Base-by-base conservation (phyloP, 768 basidiomycete species). In the Lactarius hengduanensis region DNA sequence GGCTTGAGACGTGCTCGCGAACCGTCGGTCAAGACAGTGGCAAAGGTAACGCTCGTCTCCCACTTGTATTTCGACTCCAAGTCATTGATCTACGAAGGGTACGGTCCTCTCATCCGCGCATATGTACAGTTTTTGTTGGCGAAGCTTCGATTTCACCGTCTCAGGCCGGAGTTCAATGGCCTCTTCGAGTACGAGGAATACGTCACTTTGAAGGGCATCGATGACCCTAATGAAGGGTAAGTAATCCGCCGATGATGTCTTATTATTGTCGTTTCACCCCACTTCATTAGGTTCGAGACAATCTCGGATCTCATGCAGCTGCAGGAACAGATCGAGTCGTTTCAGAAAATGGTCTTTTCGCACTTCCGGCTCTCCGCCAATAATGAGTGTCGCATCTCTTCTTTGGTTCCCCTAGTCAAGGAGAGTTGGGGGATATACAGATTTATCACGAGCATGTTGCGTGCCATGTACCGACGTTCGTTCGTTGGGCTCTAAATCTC, bases 151-250 rank as follows among this genome's bases (percentile, higher is more conserved):
- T 98, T 98, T 77, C 97, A 98, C 77, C 90, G 94, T 32, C 82
- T 96, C 50, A 88, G 97, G 72, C 92, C 94, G 2, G 97, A 98
- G 76, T 99, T 99, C 80, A 98, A 98, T 77, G 97, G 97, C 30
- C 79, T 99, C 7, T 99, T 99, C 74, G 97, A 99, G 77, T 99
- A 99, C 72, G 96, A 98, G 74, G 97, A 99, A 77, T 99, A 99
- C 75, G 87, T 99, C 70, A 94, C 93, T 28, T 80, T 99, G 73
- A 96, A 97, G 77, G 94, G 94, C 28, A 97, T 98, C 68, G 94
- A 98, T 74, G 95, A 99, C 80, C 97, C 97, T 10, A 98, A 98
- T 75, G 96, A 99, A 81, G 97, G 97, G 96, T 97, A 76, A 69
- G 89, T 76, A 7, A 60, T 8, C 22, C 30, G 38, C 8, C 18